These are phyloP conservation scores for Dunaliella sp. DNA, from an alignment of 139 green algal species.

Conservation along the genomic window DNA sequence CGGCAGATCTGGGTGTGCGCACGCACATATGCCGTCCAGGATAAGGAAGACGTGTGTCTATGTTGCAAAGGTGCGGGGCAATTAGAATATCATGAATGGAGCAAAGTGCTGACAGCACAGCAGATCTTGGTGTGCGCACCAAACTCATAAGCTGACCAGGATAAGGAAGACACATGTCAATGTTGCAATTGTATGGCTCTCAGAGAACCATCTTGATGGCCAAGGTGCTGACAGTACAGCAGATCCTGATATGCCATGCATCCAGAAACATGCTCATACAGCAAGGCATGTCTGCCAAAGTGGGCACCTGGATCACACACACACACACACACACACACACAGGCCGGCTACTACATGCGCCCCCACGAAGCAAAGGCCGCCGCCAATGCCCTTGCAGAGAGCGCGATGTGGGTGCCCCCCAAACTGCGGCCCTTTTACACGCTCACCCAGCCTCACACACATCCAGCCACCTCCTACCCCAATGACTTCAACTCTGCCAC, in stretches of 20 bases:
- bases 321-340: not conserved
- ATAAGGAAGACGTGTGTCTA: too few species aligned
- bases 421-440: conserved; percentile 25
- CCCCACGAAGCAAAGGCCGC: conserved; percentile 19
- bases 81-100: too few species aligned
- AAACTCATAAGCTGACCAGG: too few species aligned
- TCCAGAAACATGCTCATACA: too few species aligned
- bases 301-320: too few species aligned
- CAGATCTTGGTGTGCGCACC: conserved; percentile 19
- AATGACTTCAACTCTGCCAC: not conserved
- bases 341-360: conserved; percentile 28
- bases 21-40: too few species aligned
- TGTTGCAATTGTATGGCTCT: too few species aligned
- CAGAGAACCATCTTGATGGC: conserved; percentile 19
- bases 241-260: conserved; percentile 21
- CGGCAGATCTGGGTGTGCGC: too few species aligned
- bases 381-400: conserved; percentile 14
- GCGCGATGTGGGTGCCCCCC: conserved; percentile 26
- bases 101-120: conserved; percentile 18
- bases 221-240: conserved; percentile 20
- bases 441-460: too few species aligned
- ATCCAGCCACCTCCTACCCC: not conserved
- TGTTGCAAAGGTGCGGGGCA: too few species aligned
- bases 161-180: too few species aligned
- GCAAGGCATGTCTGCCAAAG: too few species aligned